These are phyloP conservation scores for Xylariaceae sp. DNA, from an alignment of 2,329 filamentous ascomycete genomes.

Conservation along the genomic window DNA sequence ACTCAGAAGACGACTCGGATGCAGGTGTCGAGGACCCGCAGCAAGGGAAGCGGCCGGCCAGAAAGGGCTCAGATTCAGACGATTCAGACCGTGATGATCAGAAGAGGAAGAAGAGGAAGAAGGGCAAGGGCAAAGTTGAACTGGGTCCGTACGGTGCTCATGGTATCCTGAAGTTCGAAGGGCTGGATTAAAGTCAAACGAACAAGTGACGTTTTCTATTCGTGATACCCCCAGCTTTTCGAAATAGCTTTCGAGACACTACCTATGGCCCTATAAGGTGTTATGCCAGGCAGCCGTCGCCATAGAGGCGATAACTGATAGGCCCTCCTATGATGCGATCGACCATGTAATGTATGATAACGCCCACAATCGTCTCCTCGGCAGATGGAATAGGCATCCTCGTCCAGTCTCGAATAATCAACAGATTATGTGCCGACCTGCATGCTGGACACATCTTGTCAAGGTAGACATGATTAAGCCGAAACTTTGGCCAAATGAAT, in stretches of 20 bases:
- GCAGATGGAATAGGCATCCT: no score
- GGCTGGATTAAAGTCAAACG: constrained; percentile 35
- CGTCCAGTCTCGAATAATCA: no score
- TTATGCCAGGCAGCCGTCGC: no score
- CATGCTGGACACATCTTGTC: no score
- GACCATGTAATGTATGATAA: neutral
- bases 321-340: neutral
- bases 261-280: neutral
- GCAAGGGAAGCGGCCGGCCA: constrained; percentile 39
- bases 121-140: constrained; percentile 36
- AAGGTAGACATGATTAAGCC: no score
- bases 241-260: constrained; percentile 3
- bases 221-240: constrained; percentile 21
- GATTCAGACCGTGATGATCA: constrained; percentile 43
- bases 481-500: no score
- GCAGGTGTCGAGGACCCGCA: constrained; percentile 40
- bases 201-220: constrained; percentile 5
- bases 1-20: constrained; percentile 37
- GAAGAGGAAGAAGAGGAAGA: constrained; percentile 44
- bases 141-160: constrained; percentile 49
- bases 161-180: constrained; percentile 48
- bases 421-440: no score
- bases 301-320: no score
- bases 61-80: constrained; percentile 39
- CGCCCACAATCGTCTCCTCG: no score